Conservation (phyloP, 495 filamentous ascomycete species). For the Trypethelium eluteriae region DNA sequence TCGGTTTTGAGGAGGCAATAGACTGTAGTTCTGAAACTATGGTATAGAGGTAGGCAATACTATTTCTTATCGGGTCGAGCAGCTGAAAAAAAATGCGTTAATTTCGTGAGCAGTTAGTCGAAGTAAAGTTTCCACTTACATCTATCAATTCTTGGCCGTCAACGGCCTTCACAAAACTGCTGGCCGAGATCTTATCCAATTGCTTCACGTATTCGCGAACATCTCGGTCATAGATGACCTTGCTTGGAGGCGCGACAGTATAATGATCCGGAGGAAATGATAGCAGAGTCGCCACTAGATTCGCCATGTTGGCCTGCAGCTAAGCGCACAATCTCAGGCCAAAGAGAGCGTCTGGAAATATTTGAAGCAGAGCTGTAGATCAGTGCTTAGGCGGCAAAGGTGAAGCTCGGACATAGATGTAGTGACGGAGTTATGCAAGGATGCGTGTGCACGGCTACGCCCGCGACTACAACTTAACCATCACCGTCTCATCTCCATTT, state of each 20-base stretch:
- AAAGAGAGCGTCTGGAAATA: too few species aligned
- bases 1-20: conserved; percentile 18
- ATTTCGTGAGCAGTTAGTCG: conserved; percentile 9
- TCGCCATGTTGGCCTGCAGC: conserved; percentile 15
- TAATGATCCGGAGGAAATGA: conserved; percentile 24
- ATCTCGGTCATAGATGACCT: conserved; percentile 25
- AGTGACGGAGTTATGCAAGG: too few species aligned
- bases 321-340: too few species aligned
- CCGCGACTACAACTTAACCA: too few species aligned
- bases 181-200: conserved; percentile 20
- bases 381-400: too few species aligned
- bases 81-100: background rate
- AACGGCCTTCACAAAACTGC: conserved; percentile 21
- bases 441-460: too few species aligned
- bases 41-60: conserved; percentile 31
- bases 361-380: too few species aligned
- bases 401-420: too few species aligned
- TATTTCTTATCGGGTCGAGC: conserved; percentile 32
- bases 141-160: conserved; percentile 30
- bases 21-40: conserved; percentile 19
- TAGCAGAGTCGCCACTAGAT: conserved; percentile 15
- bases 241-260: conserved; percentile 2
- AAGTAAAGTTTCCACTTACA: conserved; percentile 14
- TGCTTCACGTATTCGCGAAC: conserved; percentile 20
- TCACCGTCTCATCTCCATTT: too few species aligned